These are phyloP conservation scores for Chlamydomonas eustigma DNA, from an alignment of 139 green algal species.

Conservation along the genomic window DNA sequence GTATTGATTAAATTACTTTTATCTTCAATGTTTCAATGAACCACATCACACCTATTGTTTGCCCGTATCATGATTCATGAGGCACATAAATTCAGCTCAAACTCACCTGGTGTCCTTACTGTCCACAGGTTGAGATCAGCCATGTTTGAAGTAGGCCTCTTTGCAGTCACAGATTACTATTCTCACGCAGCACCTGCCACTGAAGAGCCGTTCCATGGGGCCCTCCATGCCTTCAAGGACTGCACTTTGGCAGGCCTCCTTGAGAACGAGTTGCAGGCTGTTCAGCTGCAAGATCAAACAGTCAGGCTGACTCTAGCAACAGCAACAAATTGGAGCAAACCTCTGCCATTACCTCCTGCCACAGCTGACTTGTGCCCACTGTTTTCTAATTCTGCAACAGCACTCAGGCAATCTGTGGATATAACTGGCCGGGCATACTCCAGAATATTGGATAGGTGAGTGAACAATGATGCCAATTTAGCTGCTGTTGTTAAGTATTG, in stretches of 20 bases:
- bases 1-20: too few species aligned
- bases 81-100: too few species aligned
- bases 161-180: neutral
- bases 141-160: neutral
- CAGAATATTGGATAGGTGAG: neutral
- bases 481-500: neutral
- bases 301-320: slow-evolving; percentile 14
- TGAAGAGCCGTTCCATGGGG: neutral
- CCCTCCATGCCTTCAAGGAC: neutral
- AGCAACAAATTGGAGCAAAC: neutral
- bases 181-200: neutral
- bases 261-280: neutral
- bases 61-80: too few species aligned
- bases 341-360: neutral
- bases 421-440: neutral
- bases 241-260: neutral
- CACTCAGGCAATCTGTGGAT: neutral
- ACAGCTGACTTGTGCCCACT: neutral
- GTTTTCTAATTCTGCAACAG: slow-evolving; percentile 9
- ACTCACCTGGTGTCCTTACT: too few species aligned
- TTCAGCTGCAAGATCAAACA: slow-evolving; percentile 13
- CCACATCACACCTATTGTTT: too few species aligned
- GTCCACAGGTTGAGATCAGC: neutral
- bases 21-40: too few species aligned
- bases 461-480: neutral